Evolutionary conservation across 1,284 basidiomycete species (phyloP), one percentile per base, ranked within the genome.

Genomic region (Fistulinella cinereoalba): DNA sequence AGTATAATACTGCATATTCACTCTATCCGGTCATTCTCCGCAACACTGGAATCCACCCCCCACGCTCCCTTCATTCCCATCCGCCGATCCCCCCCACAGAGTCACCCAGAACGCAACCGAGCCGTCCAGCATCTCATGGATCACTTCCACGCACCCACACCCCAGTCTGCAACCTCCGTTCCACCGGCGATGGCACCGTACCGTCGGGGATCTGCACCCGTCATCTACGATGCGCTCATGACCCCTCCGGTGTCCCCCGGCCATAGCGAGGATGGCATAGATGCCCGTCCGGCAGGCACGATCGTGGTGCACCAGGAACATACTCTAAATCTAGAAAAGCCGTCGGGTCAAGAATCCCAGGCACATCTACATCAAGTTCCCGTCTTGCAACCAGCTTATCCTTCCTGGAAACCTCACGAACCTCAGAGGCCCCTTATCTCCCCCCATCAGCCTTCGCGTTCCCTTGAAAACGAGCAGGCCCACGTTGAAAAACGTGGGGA

Each of bases 401-500:
- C 51, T 18, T 44, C 37, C 34, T 52, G 52, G 62, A 41, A 43
- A 27, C 46, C 38, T 31, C 18, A 25, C 37, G 44, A 43, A 45
- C 40, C 48, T 25, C 57, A 62, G 32, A 61, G 59, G 18, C 38
- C 47, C 38, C 49, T 43, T 41, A 50, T 60, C n/a, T 60, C 67
- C 2, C 65, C 71, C 12, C 66, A 66, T 40, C 73, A 67, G 7
- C 79, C 81, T 4, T 69, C 72, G n/a, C 72, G 81, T 44, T 68
- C 80, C 33, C 69, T 88, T 6, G 84, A 88, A 56, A 81, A 88
- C 50, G 84, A 88, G 55, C 69, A 75, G 55, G 77, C 80, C 33
- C 85, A 83, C 58, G 66, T 88, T 39, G 77, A 74, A 51, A 71
- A 70, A 47, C 59, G 69, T 9, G 81, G 83, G 12, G 55, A 67